These are phyloP conservation scores for Eutypa lata DNA, from an alignment of 2,329 filamentous ascomycete genomes.

Conservation along the genomic window DNA sequence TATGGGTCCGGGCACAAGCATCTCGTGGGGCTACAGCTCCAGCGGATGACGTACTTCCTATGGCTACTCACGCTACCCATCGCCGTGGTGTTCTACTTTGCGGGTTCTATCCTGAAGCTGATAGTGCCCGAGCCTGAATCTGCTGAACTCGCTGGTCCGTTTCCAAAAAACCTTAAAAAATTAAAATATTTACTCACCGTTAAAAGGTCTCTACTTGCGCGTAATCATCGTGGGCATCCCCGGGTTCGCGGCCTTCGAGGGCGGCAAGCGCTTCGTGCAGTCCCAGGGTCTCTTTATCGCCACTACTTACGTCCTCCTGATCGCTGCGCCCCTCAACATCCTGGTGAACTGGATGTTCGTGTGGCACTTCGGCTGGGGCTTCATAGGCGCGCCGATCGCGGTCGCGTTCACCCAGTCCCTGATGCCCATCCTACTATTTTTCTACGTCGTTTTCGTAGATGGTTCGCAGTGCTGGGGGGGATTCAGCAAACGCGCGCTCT, in stretches of 20 bases:
- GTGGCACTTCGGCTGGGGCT: constrained; percentile 67
- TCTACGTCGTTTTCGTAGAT: constrained; percentile 70
- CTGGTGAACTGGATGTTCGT: constrained; percentile 78
- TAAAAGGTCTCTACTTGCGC: constrained; percentile 72
- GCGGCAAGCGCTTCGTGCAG: constrained; percentile 76
- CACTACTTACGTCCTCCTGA: constrained; percentile 71
- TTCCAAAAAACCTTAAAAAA: too few species aligned
- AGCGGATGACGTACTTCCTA: constrained; percentile 77
- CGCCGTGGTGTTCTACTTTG: constrained; percentile 64
- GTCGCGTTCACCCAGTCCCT: constrained; percentile 73
- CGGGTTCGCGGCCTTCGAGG: constrained; percentile 73
- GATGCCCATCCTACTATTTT: constrained; percentile 67
- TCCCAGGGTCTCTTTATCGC: constrained; percentile 80
- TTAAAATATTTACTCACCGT: too few species aligned
- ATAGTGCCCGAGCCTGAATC: constrained; percentile 72
- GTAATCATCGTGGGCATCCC: constrained; percentile 69
- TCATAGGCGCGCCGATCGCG: constrained; percentile 75
- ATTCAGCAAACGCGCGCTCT: constrained; percentile 65
- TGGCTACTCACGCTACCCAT: constrained; percentile 70
- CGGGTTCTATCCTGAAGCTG: constrained; percentile 58
- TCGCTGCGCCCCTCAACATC: constrained; percentile 74
- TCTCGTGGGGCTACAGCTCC: constrained; percentile 79
- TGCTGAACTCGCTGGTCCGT: constrained; percentile 66
- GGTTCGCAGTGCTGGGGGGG: constrained; percentile 80
- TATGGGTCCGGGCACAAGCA: constrained; percentile 89